Conservation (phyloP, 495 filamentous ascomycete species). For the Clohesyomyces aquaticus region DNA sequence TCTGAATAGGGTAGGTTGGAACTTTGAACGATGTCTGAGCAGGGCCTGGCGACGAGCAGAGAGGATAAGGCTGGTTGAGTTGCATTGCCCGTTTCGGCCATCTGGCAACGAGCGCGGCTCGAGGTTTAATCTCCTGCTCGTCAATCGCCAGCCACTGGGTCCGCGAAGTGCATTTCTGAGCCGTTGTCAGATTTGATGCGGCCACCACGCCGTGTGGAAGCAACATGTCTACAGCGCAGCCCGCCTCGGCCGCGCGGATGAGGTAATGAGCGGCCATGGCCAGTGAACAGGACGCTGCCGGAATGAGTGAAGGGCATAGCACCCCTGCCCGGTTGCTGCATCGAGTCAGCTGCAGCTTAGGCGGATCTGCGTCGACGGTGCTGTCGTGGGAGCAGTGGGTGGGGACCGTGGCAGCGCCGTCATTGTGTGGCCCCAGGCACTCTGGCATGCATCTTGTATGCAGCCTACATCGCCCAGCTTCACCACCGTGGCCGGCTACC, state of each 20-base stretch:
- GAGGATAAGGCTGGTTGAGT: slow-evolving; percentile 12
- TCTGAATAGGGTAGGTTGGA: not conserved
- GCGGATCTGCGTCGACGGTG: slow-evolving; percentile 15
- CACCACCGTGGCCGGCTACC: slow-evolving; percentile 22
- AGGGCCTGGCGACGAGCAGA: slow-evolving; percentile 2
- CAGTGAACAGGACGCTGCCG: slow-evolving; percentile 12
- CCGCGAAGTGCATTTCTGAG: slow-evolving; percentile 17
- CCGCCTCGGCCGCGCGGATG: slow-evolving; percentile 7
- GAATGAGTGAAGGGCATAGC: slow-evolving; percentile 11
- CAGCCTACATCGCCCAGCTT: slow-evolving; percentile 17
- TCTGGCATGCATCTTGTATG: not conserved
- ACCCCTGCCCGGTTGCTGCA: slow-evolving; percentile 18
- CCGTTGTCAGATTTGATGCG: slow-evolving; percentile 27
- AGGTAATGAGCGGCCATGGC: slow-evolving; percentile 10
- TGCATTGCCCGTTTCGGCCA: slow-evolving; percentile 25
- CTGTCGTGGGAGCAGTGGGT: not conserved
- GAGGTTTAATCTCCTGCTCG: slow-evolving; percentile 35
- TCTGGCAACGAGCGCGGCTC: not conserved
- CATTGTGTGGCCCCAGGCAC: slow-evolving; percentile 8
- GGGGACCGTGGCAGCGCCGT: slow-evolving; percentile 12
- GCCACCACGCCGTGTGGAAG: slow-evolving; percentile 9
- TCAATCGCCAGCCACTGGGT: slow-evolving; percentile 28
- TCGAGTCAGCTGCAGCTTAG: slow-evolving; percentile 30
- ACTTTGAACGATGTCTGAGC: slow-evolving; percentile 17
- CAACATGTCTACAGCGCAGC: slow-evolving; percentile 1